phyloP scores from a whole-genome alignment of 441 rosid species.

The Populus hybrid region DNA sequence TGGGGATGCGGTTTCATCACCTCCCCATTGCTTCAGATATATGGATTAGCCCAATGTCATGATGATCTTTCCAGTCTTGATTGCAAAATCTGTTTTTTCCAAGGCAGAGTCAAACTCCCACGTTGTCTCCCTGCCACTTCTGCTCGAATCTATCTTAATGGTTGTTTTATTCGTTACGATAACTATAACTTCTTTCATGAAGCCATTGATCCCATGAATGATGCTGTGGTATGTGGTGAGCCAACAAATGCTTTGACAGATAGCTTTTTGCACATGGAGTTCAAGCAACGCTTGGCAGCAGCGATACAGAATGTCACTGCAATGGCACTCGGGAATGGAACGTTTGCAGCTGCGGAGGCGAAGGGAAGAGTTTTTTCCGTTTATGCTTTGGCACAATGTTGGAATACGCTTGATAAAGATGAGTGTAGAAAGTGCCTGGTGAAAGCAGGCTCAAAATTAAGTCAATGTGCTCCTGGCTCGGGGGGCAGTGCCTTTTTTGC shows the following conservation, averaged over 20 bases:
- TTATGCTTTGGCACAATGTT: not conserved
- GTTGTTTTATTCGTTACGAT: slow-evolving; percentile 51
- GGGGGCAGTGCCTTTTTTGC: slow-evolving; percentile 20
- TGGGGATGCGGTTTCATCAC: slow-evolving; percentile 23
- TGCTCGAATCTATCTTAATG: slow-evolving; percentile 44
- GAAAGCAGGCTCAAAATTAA: slow-evolving; percentile 23
- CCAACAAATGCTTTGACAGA: slow-evolving; percentile 10
- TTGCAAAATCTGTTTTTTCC: slow-evolving; percentile 48
- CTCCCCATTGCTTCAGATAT: slow-evolving; percentile 23
- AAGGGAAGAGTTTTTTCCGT: slow-evolving; percentile 17
- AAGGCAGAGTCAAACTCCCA: slow-evolving; percentile 29
- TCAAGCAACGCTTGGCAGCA: slow-evolving; percentile 25
- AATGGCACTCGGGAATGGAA: slow-evolving; percentile 33
- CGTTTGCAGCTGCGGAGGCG: slow-evolving; percentile 33
- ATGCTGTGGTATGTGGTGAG: slow-evolving; percentile 28
- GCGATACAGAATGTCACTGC: slow-evolving; percentile 36
- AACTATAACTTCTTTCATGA: slow-evolving; percentile 43
- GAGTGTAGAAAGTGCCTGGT: slow-evolving; percentile 2
- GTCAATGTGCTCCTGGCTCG: slow-evolving; percentile 32
- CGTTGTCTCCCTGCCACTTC: slow-evolving; percentile 34
- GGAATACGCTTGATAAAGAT: not conserved
- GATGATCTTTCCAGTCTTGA: slow-evolving; percentile 36
- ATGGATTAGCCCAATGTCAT: slow-evolving; percentile 51
- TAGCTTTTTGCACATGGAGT: slow-evolving; percentile 9
- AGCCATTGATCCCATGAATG: slow-evolving; percentile 30